Percentiles rank a stretch among this genome's conserved stretches.
Conservation (phyloP, 2,329 filamentous ascomycete genomes). For the Cryphonectria naterciae region DNA sequence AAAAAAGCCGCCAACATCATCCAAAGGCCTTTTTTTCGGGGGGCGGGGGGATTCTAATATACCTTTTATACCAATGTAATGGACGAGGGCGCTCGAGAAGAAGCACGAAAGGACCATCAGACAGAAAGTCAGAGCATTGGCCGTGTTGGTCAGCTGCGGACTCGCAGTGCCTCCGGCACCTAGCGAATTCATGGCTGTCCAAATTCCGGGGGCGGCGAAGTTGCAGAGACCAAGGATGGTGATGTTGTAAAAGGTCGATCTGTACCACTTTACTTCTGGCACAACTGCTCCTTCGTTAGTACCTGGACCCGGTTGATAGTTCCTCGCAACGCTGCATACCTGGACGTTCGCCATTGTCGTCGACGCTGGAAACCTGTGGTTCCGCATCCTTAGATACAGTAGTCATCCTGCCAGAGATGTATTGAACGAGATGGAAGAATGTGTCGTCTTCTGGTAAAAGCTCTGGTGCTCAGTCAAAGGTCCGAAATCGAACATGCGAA, state of each 20-base stretch:
- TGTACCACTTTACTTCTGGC: conserved; percentile 63
- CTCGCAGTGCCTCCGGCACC: conserved; percentile 47
- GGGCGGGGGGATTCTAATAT: no score
- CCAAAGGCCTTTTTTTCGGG: no score
- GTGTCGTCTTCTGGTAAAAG: neutral
- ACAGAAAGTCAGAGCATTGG: conserved; percentile 51
- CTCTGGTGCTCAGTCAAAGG: neutral
- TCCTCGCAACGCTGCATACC: neutral
- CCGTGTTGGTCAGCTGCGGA: conserved; percentile 48
- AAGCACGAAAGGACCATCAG: conserved; percentile 51
- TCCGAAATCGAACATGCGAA: neutral
- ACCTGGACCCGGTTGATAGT: no score
- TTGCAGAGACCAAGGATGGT: conserved; percentile 73
- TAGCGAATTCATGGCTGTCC: conserved; percentile 47
- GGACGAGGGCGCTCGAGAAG: conserved; percentile 66
- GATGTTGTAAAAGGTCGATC: conserved; percentile 74
- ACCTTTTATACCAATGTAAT: conserved; percentile 70
- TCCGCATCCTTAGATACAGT: conserved; percentile 3
- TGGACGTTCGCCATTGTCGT: neutral
- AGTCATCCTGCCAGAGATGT: neutral
- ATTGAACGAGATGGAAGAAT: no score
- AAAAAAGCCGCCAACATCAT: neutral
- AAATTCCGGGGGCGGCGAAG: conserved; percentile 70
- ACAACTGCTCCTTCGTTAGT: conserved; percentile 5
- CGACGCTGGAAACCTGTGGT: neutral